phyloP scores from a whole-genome alignment of 2,329 filamentous ascomycete species.

The Colletotrichum truncatum region DNA sequence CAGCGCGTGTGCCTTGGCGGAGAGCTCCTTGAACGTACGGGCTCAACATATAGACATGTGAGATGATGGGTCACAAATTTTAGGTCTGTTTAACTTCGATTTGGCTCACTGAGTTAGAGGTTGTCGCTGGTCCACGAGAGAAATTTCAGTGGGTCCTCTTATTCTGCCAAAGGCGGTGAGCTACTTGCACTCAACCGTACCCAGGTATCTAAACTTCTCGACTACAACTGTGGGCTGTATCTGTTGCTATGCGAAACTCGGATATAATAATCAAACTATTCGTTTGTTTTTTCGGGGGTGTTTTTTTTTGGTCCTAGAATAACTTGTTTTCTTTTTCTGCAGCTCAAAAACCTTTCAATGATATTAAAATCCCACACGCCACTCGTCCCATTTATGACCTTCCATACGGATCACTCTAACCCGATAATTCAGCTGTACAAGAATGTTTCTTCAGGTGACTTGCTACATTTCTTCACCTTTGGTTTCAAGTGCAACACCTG shows the following conservation, averaged over 20 bases:
- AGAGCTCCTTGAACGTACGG: background rate
- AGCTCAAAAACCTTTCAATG: background rate
- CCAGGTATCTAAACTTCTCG: background rate
- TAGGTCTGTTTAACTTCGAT: background rate
- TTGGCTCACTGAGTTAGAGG: background rate
- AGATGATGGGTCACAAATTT: background rate
- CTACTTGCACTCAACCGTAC: background rate
- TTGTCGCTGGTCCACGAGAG: conserved; percentile 15
- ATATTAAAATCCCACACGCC: background rate
- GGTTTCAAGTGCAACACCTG: background rate
- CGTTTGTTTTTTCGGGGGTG: too few relatives aligned
- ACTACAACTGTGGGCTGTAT: too few relatives aligned
- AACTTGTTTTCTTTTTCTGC: background rate
- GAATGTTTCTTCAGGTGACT: background rate
- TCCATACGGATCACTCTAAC: too few relatives aligned
- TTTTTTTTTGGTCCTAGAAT: too few relatives aligned
- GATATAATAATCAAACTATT: too few relatives aligned
- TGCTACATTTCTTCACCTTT: background rate
- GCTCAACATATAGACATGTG: conserved; percentile 21
- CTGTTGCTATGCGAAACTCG: too few relatives aligned
- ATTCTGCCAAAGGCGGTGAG: conserved; percentile 31
- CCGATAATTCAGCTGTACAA: too few relatives aligned
- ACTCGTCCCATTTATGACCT: too few relatives aligned
- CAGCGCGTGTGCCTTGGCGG: conserved; percentile 20
- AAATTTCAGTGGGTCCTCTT: conserved; percentile 31